Conservation (phyloP, 495 filamentous ascomycete genomes). For the Neurospora sp. region DNA sequence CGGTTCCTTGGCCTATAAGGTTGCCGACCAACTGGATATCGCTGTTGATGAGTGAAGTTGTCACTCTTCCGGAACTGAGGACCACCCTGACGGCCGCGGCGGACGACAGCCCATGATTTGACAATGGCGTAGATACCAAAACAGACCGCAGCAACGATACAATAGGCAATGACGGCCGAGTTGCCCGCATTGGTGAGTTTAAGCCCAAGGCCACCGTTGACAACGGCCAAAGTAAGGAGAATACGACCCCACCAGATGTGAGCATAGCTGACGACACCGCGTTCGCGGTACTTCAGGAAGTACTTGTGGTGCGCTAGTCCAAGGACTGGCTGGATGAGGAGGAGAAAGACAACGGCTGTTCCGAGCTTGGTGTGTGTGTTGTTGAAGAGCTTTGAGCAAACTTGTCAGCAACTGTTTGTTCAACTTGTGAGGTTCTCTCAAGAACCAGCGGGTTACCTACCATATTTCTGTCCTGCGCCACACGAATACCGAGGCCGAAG, state of each 20-base stretch:
- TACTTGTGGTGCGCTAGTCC: constrained; percentile 55
- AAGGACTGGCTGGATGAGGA: constrained; percentile 55
- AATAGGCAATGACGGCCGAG: constrained; percentile 47
- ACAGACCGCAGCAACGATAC: constrained; percentile 47
- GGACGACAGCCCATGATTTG: constrained; percentile 11
- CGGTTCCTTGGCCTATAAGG: background rate
- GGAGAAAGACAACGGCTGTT: constrained; percentile 44
- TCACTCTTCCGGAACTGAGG: background rate
- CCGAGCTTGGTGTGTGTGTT: constrained; percentile 44
- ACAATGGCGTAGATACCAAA: constrained; percentile 32
- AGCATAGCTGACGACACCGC: constrained; percentile 43
- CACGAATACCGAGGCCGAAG: constrained; percentile 50
- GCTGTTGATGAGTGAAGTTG: background rate
- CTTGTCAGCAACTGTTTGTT: constrained; percentile 2
- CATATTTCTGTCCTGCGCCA: constrained; percentile 23
- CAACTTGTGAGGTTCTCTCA: constrained; percentile 1
- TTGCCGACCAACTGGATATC: background rate
- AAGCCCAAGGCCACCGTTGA: constrained; percentile 65
- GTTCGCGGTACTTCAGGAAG: constrained; percentile 36
- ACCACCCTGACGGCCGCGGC: background rate
- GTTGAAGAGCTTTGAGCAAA: constrained; percentile 24
- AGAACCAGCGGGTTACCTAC: constrained; percentile 23
- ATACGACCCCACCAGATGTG: constrained; percentile 65
- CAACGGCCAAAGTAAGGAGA: constrained; percentile 52
- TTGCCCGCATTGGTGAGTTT: constrained; percentile 31